Evolutionary conservation across 2,329 filamentous ascomycete genomes (phyloP), one percentile per base, ranked within the genome.

Genomic region (Bipolaris bicolor): DNA sequence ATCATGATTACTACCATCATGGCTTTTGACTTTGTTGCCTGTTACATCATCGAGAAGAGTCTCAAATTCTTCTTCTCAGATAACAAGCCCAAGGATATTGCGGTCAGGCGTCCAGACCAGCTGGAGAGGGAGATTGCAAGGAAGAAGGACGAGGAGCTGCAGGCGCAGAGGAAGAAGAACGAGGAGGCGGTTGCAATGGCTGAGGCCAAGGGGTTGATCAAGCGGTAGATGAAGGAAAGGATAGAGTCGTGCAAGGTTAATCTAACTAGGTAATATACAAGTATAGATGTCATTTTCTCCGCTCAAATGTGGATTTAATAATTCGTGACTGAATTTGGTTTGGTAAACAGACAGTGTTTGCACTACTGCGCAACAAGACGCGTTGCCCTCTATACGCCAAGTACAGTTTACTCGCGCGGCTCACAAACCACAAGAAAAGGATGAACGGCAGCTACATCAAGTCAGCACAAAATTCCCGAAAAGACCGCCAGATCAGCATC

Each of bases 41-140:
- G 95, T 81, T 98, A 87, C 82, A 60, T 91, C 34, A 90, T 98
- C 59, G 95, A 99, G 80, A 88, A 93, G 65, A 84, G 87, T 0
- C 83, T 99, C 68, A 99, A 99, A 84, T 80, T 76, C 49, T 76
- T 90, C 29, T 99, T 98, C 78, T 94, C 90, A 64, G 95, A 99
- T 77, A 96, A 91, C 80, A 88, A 87, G 64, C 92, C 95, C 1
- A 94, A 96, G 75, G 95, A 98, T 74, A 98, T 99, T 71, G 94
- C 95, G 1, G 82, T 90, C 50, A 85, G 95, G 62, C 83, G 95
- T 56, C 88, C 90, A 3, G 95, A 99, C 73, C 95, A 99, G 83
- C 80, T 96, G 10, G 85, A 88, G 74, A 82, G 88, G 41, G 94
- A 98, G 79, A 81, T 84, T 54, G 82, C 83, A 62, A 84, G 93